phyloP scores from a whole-genome alignment of 2,329 filamentous ascomycete genomes.

The Tricladium varicosporioides region DNA sequence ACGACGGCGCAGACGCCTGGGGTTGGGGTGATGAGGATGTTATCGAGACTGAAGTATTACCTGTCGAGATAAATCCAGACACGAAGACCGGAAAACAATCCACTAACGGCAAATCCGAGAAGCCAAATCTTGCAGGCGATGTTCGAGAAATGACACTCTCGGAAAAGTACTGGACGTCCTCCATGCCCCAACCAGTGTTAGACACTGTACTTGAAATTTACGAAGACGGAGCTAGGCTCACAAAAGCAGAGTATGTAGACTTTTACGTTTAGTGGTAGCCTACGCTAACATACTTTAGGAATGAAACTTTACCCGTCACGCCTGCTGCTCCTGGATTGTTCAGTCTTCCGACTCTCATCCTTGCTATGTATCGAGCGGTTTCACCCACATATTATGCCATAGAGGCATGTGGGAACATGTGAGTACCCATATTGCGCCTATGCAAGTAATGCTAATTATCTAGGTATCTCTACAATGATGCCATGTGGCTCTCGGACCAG shows the following conservation, averaged over 20 bases:
- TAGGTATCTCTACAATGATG: slow-evolving; percentile 67
- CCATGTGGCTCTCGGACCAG: slow-evolving; percentile 59
- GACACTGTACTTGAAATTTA: slow-evolving; percentile 59
- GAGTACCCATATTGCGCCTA: slow-evolving; percentile 29
- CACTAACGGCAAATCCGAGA: not conserved
- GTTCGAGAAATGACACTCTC: slow-evolving; percentile 67
- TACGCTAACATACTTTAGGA: slow-evolving; percentile 31
- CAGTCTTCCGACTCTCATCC: slow-evolving; percentile 65
- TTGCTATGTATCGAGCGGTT: slow-evolving; percentile 78
- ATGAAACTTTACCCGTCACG: slow-evolving; percentile 55
- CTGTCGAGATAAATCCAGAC: slow-evolving; percentile 32
- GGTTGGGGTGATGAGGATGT: slow-evolving; percentile 76
- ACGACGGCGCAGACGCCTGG: slow-evolving; percentile 56
- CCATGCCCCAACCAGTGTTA: slow-evolving; percentile 77
- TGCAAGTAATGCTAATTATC: not conserved
- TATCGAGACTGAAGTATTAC: slow-evolving; percentile 21
- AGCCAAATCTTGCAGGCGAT: slow-evolving; percentile 7
- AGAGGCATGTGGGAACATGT: slow-evolving; percentile 63
- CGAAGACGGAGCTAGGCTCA: slow-evolving; percentile 61
- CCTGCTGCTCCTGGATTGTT: slow-evolving; percentile 69
- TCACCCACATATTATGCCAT: slow-evolving; percentile 71
- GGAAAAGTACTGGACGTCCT: slow-evolving; percentile 86
- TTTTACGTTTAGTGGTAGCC: not conserved
- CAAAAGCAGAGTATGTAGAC: slow-evolving; percentile 45
- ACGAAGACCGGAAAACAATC: slow-evolving; percentile 1